These are phyloP conservation scores for Rhinocladiella similis DNA, from an alignment of 2,329 filamentous ascomycete genomes.

Conservation along the genomic window DNA sequence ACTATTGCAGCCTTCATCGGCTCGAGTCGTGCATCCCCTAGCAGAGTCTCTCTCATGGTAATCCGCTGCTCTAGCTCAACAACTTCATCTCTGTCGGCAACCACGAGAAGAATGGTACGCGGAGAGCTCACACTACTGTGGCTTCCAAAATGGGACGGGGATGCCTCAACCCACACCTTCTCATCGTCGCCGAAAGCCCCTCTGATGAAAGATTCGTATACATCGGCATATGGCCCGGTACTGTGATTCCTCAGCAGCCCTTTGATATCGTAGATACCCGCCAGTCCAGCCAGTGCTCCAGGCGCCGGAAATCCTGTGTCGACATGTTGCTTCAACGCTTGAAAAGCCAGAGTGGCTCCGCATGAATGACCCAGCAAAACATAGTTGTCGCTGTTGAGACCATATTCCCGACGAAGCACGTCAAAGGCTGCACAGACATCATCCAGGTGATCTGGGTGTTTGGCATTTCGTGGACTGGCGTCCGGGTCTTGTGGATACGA, in stretches of 20 bases:
- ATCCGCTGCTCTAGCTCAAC: constrained; percentile 4
- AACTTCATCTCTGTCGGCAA: constrained; percentile 1
- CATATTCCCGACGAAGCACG: not conserved
- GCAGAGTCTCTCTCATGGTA: not conserved
- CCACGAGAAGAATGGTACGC: not conserved
- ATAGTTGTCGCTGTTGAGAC: constrained; percentile 1
- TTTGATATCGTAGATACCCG: constrained; percentile 5
- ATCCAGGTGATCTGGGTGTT: constrained; percentile 4
- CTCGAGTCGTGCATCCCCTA: not conserved
- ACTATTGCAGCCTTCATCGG: not conserved
- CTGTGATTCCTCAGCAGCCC: constrained; percentile 2
- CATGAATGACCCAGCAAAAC: constrained; percentile 6
- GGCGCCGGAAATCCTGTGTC: not conserved
- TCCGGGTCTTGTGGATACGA: not conserved
- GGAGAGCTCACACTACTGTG: not conserved
- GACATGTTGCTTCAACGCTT: not conserved
- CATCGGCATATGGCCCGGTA: not conserved
- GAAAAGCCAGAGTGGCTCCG: constrained; percentile 8
- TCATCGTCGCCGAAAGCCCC: constrained; percentile 3
- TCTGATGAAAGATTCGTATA: constrained; percentile 3
- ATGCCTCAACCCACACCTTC: not conserved
- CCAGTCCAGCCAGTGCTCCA: constrained; percentile 1
- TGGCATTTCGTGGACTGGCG: constrained; percentile 1
- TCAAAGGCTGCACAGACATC: not conserved
- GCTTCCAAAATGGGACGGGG: not conserved